Evolutionary conservation across 2,329 filamentous ascomycete genomes (phyloP).

Genomic region (Phyllosticta citribraziliensis): DNA sequence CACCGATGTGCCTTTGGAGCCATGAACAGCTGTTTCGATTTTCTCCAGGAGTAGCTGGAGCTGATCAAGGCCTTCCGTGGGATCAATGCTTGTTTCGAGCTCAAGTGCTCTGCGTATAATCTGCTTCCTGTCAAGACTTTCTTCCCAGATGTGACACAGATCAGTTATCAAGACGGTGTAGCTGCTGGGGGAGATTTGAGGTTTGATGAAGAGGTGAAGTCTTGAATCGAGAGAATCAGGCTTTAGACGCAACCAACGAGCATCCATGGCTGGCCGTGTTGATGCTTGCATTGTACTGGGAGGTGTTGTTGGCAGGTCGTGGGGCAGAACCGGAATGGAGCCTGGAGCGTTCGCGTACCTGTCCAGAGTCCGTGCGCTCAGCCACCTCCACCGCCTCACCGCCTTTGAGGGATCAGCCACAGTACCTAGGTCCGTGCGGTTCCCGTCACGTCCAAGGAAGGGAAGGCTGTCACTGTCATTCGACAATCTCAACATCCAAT

Average conservation of each 20-base stretch:
- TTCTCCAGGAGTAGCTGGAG: conserved; percentile 57
- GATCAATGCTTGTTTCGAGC: conserved; percentile 62
- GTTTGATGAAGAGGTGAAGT: conserved; percentile 54
- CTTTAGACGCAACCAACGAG: neutral
- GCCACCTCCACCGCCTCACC: neutral
- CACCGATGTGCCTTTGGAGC: conserved; percentile 27
- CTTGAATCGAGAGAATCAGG: neutral
- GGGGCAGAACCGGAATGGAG: neutral
- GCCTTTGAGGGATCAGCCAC: neutral
- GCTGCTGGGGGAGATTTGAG: conserved; percentile 42
- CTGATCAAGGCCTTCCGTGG: conserved; percentile 56
- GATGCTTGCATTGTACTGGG: neutral
- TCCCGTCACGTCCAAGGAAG: neutral
- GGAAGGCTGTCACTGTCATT: neutral
- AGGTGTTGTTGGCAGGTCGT: neutral
- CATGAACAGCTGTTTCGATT: conserved; percentile 41
- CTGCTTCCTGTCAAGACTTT: conserved; percentile 50
- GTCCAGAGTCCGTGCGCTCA: neutral
- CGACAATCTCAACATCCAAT: neutral
- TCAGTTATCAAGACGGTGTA: conserved; percentile 63
- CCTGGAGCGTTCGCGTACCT: neutral
- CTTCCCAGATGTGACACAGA: conserved; percentile 62
- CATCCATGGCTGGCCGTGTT: neutral
- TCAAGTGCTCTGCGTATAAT: conserved; percentile 54
- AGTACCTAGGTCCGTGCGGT: neutral